Percentiles rank a stretch among this genome's conserved stretches.
Conservation (phyloP, 805 yeast genomes). For the Blastobotrys peoriensis region DNA sequence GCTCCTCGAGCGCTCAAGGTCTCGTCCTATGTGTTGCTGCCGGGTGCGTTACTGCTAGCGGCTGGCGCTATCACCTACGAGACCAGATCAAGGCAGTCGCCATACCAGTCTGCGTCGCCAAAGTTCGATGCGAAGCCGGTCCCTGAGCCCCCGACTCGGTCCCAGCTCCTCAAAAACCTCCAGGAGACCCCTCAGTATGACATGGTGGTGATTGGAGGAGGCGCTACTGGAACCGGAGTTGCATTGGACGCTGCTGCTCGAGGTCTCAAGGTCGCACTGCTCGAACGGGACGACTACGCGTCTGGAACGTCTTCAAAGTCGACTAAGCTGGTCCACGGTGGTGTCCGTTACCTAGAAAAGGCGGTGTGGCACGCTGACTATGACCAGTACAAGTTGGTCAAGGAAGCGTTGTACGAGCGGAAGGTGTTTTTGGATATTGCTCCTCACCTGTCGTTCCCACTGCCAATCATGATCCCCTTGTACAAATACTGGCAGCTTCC, state of each 20-base stretch:
- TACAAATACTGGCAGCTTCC: constrained; percentile 96
- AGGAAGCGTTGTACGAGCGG: constrained; percentile 84
- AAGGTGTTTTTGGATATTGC: constrained; percentile 83
- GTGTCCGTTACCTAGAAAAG: constrained; percentile 91
- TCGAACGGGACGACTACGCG: constrained; percentile 87
- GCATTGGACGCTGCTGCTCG: constrained; percentile 89
- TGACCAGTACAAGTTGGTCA: constrained; percentile 81
- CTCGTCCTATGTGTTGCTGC: constrained; percentile 3
- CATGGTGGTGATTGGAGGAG: constrained; percentile 88
- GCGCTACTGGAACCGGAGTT: constrained; percentile 92
- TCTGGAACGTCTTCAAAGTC: constrained; percentile 90
- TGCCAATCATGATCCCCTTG: constrained; percentile 95
- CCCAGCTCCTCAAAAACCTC: constrained; percentile 23
- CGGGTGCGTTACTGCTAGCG: constrained; percentile 3
- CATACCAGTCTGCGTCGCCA: not conserved
- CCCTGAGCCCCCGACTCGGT: constrained; percentile 25
- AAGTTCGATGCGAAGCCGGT: not conserved
- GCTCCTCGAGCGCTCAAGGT: not conserved
- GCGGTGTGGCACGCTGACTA: constrained; percentile 89
- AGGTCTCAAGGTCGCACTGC: constrained; percentile 80
- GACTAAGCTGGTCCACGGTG: constrained; percentile 96
- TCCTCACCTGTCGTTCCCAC: constrained; percentile 78
- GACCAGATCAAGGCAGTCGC: not conserved
- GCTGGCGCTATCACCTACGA: constrained; percentile 11
- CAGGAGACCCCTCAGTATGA: constrained; percentile 51